phyloP scores from a whole-genome alignment of 305 asterid species.

The Euphrasia arctica region DNA sequence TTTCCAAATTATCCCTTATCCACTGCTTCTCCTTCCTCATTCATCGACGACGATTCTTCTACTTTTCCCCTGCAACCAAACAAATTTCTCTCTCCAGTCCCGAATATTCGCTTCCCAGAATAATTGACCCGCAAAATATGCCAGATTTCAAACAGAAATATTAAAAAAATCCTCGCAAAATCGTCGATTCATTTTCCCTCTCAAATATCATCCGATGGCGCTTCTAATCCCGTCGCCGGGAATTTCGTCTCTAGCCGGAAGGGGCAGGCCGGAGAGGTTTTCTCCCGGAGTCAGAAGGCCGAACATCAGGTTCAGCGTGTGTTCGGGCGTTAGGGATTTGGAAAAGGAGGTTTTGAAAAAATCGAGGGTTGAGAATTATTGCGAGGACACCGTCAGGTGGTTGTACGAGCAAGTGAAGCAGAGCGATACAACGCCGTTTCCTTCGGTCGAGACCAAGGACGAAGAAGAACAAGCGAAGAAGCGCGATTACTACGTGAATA shows the following conservation, averaged over 20 bases:
- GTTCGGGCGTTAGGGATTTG: constrained; percentile 53
- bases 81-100: constrained; percentile 27
- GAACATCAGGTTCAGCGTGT: constrained; percentile 36
- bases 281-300: constrained; percentile 27
- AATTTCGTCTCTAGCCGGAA: constrained; percentile 39
- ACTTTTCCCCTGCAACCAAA: constrained; percentile 26
- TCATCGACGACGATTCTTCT: constrained; percentile 24
- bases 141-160: constrained; percentile 6
- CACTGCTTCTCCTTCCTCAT: constrained; percentile 26
- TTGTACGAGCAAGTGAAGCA: constrained; percentile 54
- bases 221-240: constrained; percentile 52
- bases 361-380: constrained; percentile 31
- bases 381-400: constrained; percentile 37
- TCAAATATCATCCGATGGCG: constrained; percentile 38
- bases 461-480: constrained; percentile 63
- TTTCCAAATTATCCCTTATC: constrained; percentile 46
- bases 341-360: constrained; percentile 45
- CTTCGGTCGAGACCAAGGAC: constrained; percentile 37
- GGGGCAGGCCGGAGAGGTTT: constrained; percentile 27
- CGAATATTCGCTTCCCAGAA: constrained; percentile 46
- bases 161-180: neutral
- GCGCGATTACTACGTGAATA: constrained; percentile 75
- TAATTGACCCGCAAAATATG: constrained; percentile 21
- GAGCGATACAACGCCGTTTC: constrained; percentile 37
- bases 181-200: constrained; percentile 1